A percentile compares a stretch with the other conserved stretches of the same genome.
phyloP scores from a whole-genome alignment of 2,329 filamentous ascomycete species.

The Chaetoscypha palmicola region DNA sequence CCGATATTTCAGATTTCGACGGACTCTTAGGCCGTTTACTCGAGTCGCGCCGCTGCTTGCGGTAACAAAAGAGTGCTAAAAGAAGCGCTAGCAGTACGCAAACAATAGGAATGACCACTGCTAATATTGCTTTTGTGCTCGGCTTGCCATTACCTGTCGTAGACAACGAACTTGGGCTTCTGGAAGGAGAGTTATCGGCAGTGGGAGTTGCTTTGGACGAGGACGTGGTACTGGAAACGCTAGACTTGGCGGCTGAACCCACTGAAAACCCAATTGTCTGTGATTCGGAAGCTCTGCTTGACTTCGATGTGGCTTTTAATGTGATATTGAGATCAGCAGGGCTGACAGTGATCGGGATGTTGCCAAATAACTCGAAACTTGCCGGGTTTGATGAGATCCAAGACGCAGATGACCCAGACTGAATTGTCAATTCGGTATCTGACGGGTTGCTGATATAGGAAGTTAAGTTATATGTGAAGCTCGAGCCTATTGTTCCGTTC shows the following conservation, averaged over 20 bases:
- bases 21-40: slow-evolving; percentile 7
- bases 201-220: slow-evolving; percentile 5
- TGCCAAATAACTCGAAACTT: slow-evolving; percentile 20
- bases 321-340: slow-evolving; percentile 18
- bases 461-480: slow-evolving; percentile 23
- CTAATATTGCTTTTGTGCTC: slow-evolving; percentile 18
- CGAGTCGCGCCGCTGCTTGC: slow-evolving; percentile 10
- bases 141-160: slow-evolving; percentile 5
- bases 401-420: slow-evolving; percentile 14
- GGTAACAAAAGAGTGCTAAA: slow-evolving; percentile 18
- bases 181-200: slow-evolving; percentile 3
- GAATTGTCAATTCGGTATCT: slow-evolving; percentile 17
- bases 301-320: slow-evolving; percentile 22
- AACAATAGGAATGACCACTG: slow-evolving; percentile 21
- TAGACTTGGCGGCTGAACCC: slow-evolving; percentile 1
- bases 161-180: background rate
- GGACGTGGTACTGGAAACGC: slow-evolving; percentile 3
- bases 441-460: slow-evolving; percentile 20
- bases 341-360: slow-evolving; percentile 17
- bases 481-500: slow-evolving; percentile 23
- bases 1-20: slow-evolving; percentile 23
- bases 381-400: slow-evolving; percentile 27
- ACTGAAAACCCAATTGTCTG: slow-evolving; percentile 21
- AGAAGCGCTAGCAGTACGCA: slow-evolving; percentile 17
- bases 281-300: slow-evolving; percentile 10